These are phyloP conservation scores for Colletotrichum gloeosporioides DNA, from an alignment of 2,329 filamentous ascomycete species.

Conservation along the genomic window DNA sequence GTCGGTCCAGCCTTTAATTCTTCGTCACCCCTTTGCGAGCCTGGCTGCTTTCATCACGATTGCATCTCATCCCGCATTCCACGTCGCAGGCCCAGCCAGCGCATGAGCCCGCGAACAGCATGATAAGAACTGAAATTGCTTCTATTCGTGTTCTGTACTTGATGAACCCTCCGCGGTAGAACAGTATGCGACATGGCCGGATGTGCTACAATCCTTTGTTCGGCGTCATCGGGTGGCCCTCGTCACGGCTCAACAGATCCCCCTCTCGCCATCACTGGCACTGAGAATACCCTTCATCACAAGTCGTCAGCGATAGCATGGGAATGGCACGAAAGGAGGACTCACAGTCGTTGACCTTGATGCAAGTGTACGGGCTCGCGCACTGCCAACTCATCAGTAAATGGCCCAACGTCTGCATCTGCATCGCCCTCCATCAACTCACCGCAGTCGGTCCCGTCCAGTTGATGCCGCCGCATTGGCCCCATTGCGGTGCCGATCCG, in stretches of 20 bases:
- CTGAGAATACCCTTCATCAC: conserved; percentile 7
- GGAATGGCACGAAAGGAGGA: background rate
- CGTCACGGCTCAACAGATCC: background rate
- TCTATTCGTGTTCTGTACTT: background rate
- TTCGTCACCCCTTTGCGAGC: background rate
- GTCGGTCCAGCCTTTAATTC: background rate
- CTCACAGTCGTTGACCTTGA: conserved; percentile 14
- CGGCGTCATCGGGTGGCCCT: background rate
- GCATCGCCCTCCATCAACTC: background rate
- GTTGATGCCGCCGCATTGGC: conserved; percentile 16
- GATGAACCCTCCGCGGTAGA: background rate
- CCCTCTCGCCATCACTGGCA: background rate
- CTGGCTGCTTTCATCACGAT: background rate
- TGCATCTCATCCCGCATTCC: background rate
- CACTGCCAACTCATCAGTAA: background rate
- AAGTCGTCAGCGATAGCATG: background rate
- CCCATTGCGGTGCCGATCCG: conserved; percentile 10
- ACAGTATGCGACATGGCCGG: background rate
- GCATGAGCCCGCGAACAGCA: background rate
- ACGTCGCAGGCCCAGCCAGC: background rate
- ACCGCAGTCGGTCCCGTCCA: conserved; percentile 3
- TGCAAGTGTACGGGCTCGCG: conserved; percentile 1
- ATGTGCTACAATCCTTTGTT: background rate
- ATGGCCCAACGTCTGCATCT: background rate
- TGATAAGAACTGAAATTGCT: background rate